Conservation (phyloP, 129 eudicot genomes). For the Tagetes erecta region DNA sequence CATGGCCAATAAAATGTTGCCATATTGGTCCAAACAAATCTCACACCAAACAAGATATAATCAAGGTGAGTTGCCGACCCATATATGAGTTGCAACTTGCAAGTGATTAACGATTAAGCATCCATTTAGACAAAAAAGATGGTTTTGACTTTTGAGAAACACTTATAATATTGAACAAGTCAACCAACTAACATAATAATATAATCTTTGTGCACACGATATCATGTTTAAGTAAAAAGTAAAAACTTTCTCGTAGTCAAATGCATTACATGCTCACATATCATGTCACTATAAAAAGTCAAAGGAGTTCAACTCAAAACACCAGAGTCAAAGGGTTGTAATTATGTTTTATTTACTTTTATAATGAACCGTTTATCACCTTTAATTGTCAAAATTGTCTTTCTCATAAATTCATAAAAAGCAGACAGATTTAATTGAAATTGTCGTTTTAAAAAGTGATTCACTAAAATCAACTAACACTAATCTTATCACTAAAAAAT, state of each 20-base stretch:
- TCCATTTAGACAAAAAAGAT: conserved; percentile 33
- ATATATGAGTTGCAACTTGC: conserved; percentile 26
- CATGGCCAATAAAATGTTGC: not conserved
- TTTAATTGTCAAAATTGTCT: conserved; percentile 8
- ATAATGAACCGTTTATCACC: not conserved
- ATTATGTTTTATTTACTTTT: conserved; percentile 14
- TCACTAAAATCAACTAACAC: conserved; percentile 2
- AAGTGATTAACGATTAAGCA: conserved; percentile 47
- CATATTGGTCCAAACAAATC: not conserved
- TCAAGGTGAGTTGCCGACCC: conserved; percentile 22
- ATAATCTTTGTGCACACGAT: not conserved
- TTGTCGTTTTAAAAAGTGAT: too few relatives aligned
- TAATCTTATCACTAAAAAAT: not conserved
- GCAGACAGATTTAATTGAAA: not conserved
- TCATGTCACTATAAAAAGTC: conserved; percentile 28
- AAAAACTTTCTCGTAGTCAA: conserved; percentile 21
- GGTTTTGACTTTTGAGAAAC: not conserved
- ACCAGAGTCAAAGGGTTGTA: conserved; percentile 28
- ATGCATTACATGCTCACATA: conserved; percentile 20
- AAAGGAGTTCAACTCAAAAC: conserved; percentile 20
- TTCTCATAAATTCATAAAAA: conserved; percentile 12
- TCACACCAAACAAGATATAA: conserved; percentile 1
- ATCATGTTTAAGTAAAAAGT: conserved; percentile 9
- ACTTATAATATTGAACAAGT: conserved; percentile 16
- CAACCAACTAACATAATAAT: conserved; percentile 23